These are phyloP conservation scores for Cenchrus purpureus DNA, from an alignment of 176 grass and related monocot genomes.

Conservation along the genomic window DNA sequence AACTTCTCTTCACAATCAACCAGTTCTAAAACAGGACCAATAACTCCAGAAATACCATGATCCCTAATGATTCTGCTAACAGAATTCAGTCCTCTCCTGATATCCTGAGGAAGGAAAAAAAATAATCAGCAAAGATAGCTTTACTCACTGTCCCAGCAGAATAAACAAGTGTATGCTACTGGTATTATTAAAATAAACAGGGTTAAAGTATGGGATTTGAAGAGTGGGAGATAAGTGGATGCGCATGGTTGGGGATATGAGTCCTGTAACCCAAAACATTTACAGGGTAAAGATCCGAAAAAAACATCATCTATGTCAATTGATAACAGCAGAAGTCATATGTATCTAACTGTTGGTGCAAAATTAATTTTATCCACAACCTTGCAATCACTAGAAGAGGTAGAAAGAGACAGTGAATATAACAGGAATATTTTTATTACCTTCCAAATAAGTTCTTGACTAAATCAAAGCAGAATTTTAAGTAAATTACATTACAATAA, in stretches of 20 bases:
- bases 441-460: neutral
- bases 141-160: slow-evolving; percentile 18
- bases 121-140: slow-evolving; percentile 22
- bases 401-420: slow-evolving; percentile 6
- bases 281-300: neutral
- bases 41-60: slow-evolving; percentile 79
- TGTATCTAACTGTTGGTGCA: neutral
- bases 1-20: slow-evolving; percentile 96
- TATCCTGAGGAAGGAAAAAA: slow-evolving; percentile 70
- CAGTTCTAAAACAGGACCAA: slow-evolving; percentile 93
- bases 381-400: neutral
- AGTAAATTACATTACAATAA: slow-evolving; percentile 10
- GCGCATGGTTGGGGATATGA: neutral
- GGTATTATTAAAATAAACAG: too few relatives aligned
- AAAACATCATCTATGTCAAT: neutral
- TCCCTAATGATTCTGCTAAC: slow-evolving; percentile 90
- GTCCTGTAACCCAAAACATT: neutral
- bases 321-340: neutral
- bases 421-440: neutral
- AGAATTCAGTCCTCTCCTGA: slow-evolving; percentile 94
- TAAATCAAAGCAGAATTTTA: neutral
- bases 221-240: slow-evolving; percentile 4
- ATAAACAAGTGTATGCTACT: neutral
- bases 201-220: neutral
- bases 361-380: slow-evolving; percentile 16